These are phyloP conservation scores for Leccinum barrowsii DNA, from an alignment of 768 basidiomycete species.

Conservation along the genomic window DNA sequence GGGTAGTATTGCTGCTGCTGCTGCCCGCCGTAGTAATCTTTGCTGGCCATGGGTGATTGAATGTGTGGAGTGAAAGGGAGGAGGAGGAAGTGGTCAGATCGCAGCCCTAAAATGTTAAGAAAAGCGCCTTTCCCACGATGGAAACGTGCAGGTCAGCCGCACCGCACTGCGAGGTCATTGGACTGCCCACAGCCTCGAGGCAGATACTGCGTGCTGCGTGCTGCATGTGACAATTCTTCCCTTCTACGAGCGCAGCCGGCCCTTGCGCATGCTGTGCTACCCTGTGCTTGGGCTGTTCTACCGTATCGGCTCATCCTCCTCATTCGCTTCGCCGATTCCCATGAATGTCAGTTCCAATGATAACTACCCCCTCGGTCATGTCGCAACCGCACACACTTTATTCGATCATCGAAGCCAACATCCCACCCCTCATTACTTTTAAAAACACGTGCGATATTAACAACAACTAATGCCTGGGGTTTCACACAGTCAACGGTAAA, in stretches of 20 bases:
- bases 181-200: conserved; percentile 20
- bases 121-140: conserved; percentile 22
- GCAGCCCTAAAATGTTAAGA: conserved; percentile 25
- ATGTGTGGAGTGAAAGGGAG: conserved; percentile 9
- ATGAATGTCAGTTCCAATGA: conserved; percentile 11
- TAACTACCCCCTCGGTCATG: background rate
- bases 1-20: conserved; percentile 53
- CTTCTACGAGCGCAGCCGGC: background rate
- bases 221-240: background rate
- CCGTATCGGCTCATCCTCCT: background rate
- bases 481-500: conserved; percentile 21
- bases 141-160: background rate
- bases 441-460: conserved; percentile 21
- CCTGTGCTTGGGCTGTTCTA: conserved; percentile 5
- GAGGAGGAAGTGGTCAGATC: conserved; percentile 9
- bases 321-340: conserved; percentile 7
- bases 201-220: conserved; percentile 9
- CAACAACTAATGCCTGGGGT: conserved; percentile 10
- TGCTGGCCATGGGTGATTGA: conserved; percentile 54
- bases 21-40: conserved; percentile 65
- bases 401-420: background rate
- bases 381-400: background rate
- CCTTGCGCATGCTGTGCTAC: conserved; percentile 6
- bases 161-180: background rate
- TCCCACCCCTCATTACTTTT: conserved; percentile 3